A percentile compares a stretch with the other conserved stretches of the same genome.
Evolutionary conservation across 2,329 filamentous ascomycete genomes (phyloP).

Genomic region (Talaromyces albobiverticillius): DNA sequence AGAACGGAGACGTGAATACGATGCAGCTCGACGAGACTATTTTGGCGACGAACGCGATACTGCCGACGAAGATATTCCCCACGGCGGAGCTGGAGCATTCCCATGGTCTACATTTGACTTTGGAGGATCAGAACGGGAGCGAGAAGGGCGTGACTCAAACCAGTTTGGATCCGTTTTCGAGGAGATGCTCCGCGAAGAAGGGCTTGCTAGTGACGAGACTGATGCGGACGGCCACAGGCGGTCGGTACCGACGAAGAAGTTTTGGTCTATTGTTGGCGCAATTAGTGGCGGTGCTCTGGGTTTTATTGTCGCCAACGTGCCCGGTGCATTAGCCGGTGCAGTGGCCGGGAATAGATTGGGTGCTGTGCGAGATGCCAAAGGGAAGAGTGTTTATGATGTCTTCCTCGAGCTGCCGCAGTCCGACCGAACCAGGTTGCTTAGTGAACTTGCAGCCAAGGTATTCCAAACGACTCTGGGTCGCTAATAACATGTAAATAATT

Average conservation of each 20-base stretch:
- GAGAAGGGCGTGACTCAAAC: conserved; percentile 51
- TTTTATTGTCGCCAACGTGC: conserved; percentile 92
- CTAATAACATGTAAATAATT: not conserved
- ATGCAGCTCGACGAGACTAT: conserved; percentile 65
- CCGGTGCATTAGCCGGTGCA: conserved; percentile 82
- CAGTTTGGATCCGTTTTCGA: conserved; percentile 90
- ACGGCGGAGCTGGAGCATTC: conserved; percentile 52
- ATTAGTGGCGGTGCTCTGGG: conserved; percentile 85
- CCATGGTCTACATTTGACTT: conserved; percentile 75
- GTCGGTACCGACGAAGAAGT: conserved; percentile 61
- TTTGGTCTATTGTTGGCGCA: conserved; percentile 85
- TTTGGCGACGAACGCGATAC: conserved; percentile 44
- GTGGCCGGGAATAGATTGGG: conserved; percentile 93
- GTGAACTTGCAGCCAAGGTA: conserved; percentile 80
- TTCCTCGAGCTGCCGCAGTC: conserved; percentile 81
- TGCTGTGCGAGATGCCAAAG: conserved; percentile 80
- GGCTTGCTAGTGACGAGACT: conserved; percentile 67
- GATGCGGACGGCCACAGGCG: conserved; percentile 46
- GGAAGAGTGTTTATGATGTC: conserved; percentile 92
- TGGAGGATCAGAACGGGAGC: conserved; percentile 36
- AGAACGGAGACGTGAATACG: conserved; percentile 76
- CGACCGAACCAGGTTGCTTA: conserved; percentile 76
- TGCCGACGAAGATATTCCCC: conserved; percentile 51
- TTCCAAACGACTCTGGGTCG: conserved; percentile 50
- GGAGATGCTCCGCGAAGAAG: conserved; percentile 83